phyloP scores from a whole-genome alignment of 176 grass and related monocot genomes.

The Canna indica region DNA sequence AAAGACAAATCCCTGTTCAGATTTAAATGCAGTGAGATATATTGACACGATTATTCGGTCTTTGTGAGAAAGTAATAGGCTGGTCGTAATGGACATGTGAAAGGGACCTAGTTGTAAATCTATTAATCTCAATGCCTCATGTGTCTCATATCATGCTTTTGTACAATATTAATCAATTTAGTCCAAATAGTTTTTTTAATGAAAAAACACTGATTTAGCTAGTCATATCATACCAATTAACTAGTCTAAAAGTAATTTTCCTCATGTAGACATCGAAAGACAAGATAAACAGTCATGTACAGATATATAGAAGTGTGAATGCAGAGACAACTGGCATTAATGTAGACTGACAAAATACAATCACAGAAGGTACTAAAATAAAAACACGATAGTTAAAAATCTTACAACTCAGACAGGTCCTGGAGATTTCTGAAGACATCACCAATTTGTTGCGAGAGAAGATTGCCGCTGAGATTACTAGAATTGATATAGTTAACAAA shows the following conservation, averaged over 20 bases:
- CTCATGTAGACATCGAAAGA: too few relatives aligned
- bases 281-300: too few relatives aligned
- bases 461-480: constrained; percentile 84
- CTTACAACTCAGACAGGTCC: constrained; percentile 61
- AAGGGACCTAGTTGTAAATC: neutral
- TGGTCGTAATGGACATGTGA: neutral
- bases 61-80: neutral
- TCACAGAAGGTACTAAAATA: constrained; percentile 8
- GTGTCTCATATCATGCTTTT: neutral
- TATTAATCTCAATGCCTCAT: too few relatives aligned
- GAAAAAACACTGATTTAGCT: neutral
- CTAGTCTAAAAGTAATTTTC: too few relatives aligned
- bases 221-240: neutral
- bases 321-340: too few relatives aligned
- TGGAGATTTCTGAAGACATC: constrained; percentile 61
- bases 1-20: constrained; percentile 75
- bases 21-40: neutral
- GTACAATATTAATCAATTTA: neutral
- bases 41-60: constrained; percentile 5
- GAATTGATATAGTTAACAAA: constrained; percentile 5
- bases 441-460: constrained; percentile 57
- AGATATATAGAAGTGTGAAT: neutral
- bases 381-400: constrained; percentile 3
- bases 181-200: neutral
- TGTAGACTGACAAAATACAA: too few relatives aligned